phyloP scores from a whole-genome alignment of 176 grass and related monocot species.

The Raddia distichophylla region DNA sequence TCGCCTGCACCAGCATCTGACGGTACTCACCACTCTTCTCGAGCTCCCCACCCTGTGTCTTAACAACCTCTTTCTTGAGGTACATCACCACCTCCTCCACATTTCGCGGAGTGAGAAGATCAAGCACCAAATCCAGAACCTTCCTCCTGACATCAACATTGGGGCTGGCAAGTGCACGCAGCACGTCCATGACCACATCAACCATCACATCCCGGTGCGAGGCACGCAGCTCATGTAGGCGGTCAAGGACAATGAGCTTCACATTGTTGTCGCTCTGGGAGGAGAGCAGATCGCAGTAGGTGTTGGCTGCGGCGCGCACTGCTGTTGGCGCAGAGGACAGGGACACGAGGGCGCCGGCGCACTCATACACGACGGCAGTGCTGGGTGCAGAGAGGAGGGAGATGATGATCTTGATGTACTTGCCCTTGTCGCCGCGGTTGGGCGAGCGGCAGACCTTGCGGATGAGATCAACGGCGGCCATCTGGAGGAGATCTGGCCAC shows the following conservation, averaged over 20 bases:
- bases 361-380: slow-evolving; percentile 54
- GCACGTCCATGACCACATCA: slow-evolving; percentile 64
- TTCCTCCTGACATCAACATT: slow-evolving; percentile 66
- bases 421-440: slow-evolving; percentile 58
- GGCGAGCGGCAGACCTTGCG: slow-evolving; percentile 56
- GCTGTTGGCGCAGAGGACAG: slow-evolving; percentile 65
- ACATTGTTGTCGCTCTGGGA: slow-evolving; percentile 79
- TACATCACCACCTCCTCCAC: slow-evolving; percentile 67
- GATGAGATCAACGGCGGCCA: slow-evolving; percentile 64
- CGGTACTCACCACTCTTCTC: slow-evolving; percentile 71
- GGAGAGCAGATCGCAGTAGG: slow-evolving; percentile 64
- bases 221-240: slow-evolving; percentile 54
- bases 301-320: slow-evolving; percentile 56
- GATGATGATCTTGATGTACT: slow-evolving; percentile 65
- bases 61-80: slow-evolving; percentile 74
- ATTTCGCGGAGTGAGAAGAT: slow-evolving; percentile 60
- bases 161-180: slow-evolving; percentile 57
- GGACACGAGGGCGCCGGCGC: slow-evolving; percentile 54
- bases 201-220: slow-evolving; percentile 67
- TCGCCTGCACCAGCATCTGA: slow-evolving; percentile 75
- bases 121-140: slow-evolving; percentile 67
- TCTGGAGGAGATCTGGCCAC: slow-evolving; percentile 68
- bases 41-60: slow-evolving; percentile 57
- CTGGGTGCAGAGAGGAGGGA: slow-evolving; percentile 51
- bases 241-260: slow-evolving; percentile 67